Conservation (phyloP, 2,329 filamentous ascomycete species). For the Nemania diffusa region DNA sequence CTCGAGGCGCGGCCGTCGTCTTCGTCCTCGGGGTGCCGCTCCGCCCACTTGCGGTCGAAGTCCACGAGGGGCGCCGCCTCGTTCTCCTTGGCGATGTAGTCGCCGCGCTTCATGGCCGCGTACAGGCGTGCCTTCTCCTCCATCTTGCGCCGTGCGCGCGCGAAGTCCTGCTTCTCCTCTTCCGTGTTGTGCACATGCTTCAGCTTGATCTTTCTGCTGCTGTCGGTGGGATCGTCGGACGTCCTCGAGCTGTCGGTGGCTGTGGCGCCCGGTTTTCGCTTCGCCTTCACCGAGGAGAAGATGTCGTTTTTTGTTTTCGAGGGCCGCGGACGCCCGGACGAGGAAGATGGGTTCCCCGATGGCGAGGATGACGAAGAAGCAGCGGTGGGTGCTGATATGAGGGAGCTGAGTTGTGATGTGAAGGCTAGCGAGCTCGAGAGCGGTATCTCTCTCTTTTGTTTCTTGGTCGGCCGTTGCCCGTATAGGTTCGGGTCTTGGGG, state of each 20-base stretch:
- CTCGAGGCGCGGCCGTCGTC: conserved; percentile 47
- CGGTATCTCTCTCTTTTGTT: conserved; percentile 73
- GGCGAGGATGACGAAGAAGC: conserved; percentile 55
- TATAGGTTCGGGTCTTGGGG: conserved; percentile 78
- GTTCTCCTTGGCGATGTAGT: conserved; percentile 76
- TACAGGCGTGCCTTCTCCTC: conserved; percentile 91
- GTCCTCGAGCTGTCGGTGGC: conserved; percentile 51
- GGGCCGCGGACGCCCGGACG: conserved; percentile 62
- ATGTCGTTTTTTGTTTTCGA: conserved; percentile 72
- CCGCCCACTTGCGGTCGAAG: conserved; percentile 96
- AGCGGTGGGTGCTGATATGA: conserved; percentile 70
- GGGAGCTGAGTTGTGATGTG: conserved; percentile 83
- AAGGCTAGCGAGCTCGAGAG: conserved; percentile 83
- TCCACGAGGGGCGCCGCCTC: conserved; percentile 79
- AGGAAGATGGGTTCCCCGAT: conserved; percentile 44
- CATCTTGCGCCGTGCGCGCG: conserved; percentile 81
- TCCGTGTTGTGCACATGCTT: conserved; percentile 66
- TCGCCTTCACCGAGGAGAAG: conserved; percentile 63
- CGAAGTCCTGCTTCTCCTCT: conserved; percentile 74
- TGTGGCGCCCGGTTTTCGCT: conserved; percentile 53
- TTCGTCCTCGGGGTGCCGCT: conserved; percentile 66
- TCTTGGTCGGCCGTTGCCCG: conserved; percentile 77
- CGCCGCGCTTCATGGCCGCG: conserved; percentile 88
- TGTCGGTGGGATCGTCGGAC: conserved; percentile 5
- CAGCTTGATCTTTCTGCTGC: conserved; percentile 53